Conservation (phyloP, 2,329 filamentous ascomycete species). For the Elsinoe necatrix region DNA sequence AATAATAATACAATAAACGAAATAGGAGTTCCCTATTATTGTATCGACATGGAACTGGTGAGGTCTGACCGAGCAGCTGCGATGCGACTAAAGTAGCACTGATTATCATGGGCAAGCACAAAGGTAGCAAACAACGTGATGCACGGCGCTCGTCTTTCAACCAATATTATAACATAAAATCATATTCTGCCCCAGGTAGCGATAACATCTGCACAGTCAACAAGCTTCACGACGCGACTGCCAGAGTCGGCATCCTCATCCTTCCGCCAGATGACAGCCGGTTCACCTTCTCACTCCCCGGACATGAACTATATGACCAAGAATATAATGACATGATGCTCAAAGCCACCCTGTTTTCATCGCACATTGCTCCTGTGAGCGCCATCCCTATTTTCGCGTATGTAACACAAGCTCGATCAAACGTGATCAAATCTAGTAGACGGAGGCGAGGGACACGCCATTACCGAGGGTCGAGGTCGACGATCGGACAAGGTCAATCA, state of each 20-base stretch:
- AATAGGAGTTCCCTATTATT: no score
- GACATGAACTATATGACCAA: not conserved
- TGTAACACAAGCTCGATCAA: not conserved
- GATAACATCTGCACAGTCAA: slow-evolving; percentile 1
- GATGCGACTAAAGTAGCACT: not conserved
- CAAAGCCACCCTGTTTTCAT: not conserved
- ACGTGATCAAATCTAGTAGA: not conserved
- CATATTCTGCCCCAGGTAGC: not conserved
- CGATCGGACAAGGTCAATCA: slow-evolving; percentile 30
- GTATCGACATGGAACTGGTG: no score
- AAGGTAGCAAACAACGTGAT: not conserved
- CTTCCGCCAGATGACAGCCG: not conserved
- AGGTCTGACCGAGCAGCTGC: not conserved
- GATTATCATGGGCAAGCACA: not conserved
- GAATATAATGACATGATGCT: not conserved
- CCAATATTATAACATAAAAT: not conserved
- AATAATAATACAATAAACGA: not conserved
- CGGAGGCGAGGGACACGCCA: slow-evolving; percentile 33
- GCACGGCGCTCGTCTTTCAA: not conserved
- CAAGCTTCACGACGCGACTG: slow-evolving; percentile 3
- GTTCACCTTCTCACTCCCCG: not conserved
- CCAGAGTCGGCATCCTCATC: slow-evolving; percentile 2
- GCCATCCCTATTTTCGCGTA: not conserved
- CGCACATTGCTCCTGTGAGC: slow-evolving; percentile 1
- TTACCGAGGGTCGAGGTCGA: slow-evolving; percentile 28